Conservation (phyloP, 2,329 filamentous ascomycete genomes). For the Fusarium sp. region DNA sequence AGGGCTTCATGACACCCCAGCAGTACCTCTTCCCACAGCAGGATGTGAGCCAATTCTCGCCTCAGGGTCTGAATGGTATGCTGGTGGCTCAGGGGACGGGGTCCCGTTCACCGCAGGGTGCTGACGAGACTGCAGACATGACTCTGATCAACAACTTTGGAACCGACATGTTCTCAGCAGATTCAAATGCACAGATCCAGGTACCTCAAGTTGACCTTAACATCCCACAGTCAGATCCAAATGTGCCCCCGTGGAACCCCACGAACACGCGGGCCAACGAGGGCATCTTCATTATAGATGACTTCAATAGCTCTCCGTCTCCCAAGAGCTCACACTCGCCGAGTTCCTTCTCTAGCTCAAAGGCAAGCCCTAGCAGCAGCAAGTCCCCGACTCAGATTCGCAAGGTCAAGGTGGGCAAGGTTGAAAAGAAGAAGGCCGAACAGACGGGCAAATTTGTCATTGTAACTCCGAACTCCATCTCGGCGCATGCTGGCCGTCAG, state of each 20-base stretch:
- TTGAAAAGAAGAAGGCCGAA: conserved; percentile 63
- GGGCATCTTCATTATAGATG: conserved; percentile 58
- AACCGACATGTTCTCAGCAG: conserved; percentile 49
- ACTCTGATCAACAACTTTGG: conserved; percentile 54
- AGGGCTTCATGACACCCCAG: conserved; percentile 57
- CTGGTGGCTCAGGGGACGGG: conserved; percentile 20
- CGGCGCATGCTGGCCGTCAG: conserved; percentile 64
- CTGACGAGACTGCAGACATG: conserved; percentile 49
- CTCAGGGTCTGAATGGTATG: conserved; percentile 48
- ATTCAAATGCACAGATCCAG: conserved; percentile 46
- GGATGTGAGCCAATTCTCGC: conserved; percentile 41
- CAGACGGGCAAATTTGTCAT: conserved; percentile 67
- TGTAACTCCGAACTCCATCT: conserved; percentile 69
- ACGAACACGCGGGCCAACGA: conserved; percentile 51
- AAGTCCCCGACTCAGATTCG: conserved; percentile 56
- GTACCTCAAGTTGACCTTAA: conserved; percentile 52
- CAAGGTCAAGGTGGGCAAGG: conserved; percentile 61
- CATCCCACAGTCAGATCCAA: conserved; percentile 55
- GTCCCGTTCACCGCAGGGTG: conserved; percentile 29
- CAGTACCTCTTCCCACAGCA: conserved; percentile 58
- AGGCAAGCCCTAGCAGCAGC: conserved; percentile 40
- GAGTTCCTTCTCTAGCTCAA: conserved; percentile 51
- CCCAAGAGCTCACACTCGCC: conserved; percentile 50
- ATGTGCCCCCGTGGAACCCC: conserved; percentile 62
- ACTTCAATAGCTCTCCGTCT: conserved; percentile 56